Base-by-base conservation (phyloP, 2,329 filamentous ascomycete species). In the Anisogramma anomala region DNA sequence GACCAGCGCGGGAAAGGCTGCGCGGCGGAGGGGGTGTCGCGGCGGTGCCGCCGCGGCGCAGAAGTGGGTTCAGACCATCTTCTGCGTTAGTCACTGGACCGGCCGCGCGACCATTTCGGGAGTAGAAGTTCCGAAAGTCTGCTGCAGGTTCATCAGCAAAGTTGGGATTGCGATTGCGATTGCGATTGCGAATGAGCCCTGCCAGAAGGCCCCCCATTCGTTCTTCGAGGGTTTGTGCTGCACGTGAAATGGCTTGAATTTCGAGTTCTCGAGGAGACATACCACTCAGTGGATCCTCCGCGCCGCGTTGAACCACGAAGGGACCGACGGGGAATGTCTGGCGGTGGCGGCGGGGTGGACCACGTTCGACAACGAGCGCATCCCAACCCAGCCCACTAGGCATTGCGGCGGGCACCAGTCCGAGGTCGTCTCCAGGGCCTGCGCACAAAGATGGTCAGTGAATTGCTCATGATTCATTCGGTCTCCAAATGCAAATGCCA, bases 41-140 rank as follows among this genome's bases (percentile, higher is more conserved):
- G 14, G 65, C 62, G 35, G 56, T 60, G 33, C 61, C 60, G 42
- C 84, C 60, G 42, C 84, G 80, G 49, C 87, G 82, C 40, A 96
- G 74, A 10, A 96, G 69, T 32, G 89, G 89, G 55, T 96, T 95
- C 17, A 79, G 71, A 3, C 86, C 87, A 56, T 95, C 88, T 49
- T 94, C 86, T 25, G 73, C 70, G 20, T 69, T 69, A 39, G 73
- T 63, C 23, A 72, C 66, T 15, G 63, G 65, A 34, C 68, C 68
- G 39, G 71, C 59, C 42, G 75, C 68, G 51, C 77, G 71, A 27
- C 31, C 38, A 6, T 65, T 68, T 62, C 49, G 74, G 67, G 61
- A 5, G 9, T 23, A 67, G 45, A 66, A 68, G 49, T 59, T 69
- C 32, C 67, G 63, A 52, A 72, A 71, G 43, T 72, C 67, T 62